Base-by-base conservation (phyloP, 345 rosid genomes). In the Salix purpurea region DNA sequence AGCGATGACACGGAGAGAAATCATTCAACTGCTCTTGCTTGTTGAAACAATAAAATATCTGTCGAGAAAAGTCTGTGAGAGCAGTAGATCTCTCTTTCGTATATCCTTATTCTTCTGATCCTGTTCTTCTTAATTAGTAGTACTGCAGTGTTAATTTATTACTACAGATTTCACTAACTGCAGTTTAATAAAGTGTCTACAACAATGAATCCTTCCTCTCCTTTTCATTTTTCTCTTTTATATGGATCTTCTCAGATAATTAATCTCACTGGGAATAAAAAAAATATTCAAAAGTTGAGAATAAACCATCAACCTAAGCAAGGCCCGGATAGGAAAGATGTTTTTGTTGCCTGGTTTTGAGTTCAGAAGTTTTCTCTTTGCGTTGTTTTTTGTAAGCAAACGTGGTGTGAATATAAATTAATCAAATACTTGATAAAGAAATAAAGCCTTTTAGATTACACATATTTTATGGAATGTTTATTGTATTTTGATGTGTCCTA, bases 1-100 rank as follows among this genome's bases (percentile, higher is more conserved):
- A 81, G 78, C 77, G 83, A 83, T 83, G 75, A 58, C 79, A 80
- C 72, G 66, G 82, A 79, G 71, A 71, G 66, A 62, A 77, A 76
- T 71, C 24, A 21, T 21, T 21, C 24, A 54, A 1, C 60, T 7
- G 23, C 24, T 7, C 24, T 54, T 54, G 60, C 21, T 54, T 54
- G 60, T 24, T 54, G 24, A 54, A 54, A 54, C 60, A 7, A 54
- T 54, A 54, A 54, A 54, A 58, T 3, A 58, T 58, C 52, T 69
- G 28, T 67, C 32, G 3, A 67, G 28, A n/a, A 39, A 67, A 32
- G 68, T 65, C 48, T 21, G 52, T 21, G 12, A 32, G 40, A n/a
- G 48, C 24, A 67, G 50, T n/a, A 7, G 28, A 39, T 67, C 71
- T 67, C 71, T 67, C 71, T 67, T 39, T 44, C 71, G 21, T 37